Percentiles rank a stretch among this genome's conserved stretches.
phyloP scores from a whole-genome alignment of 2,329 filamentous ascomycete species.

The Fusarium sacchari region DNA sequence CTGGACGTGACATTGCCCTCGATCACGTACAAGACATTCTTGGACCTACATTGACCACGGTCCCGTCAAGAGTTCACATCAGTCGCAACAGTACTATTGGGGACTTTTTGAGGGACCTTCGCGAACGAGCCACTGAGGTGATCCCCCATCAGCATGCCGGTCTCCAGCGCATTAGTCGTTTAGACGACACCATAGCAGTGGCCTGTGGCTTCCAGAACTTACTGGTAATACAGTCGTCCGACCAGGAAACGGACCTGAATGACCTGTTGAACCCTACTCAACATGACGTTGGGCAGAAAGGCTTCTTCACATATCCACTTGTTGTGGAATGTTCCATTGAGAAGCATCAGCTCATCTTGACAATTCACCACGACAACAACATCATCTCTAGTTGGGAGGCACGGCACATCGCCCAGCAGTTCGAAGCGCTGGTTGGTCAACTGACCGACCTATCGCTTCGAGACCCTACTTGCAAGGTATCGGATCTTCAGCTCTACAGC shows the following conservation, averaged over 20 bases:
- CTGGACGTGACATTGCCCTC: slow-evolving; percentile 26
- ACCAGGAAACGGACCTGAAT: neutral
- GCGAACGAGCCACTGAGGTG: slow-evolving; percentile 12
- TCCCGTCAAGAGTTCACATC: slow-evolving; percentile 19
- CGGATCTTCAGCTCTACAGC: slow-evolving; percentile 18
- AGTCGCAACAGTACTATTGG: neutral
- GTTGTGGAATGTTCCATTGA: slow-evolving; percentile 37
- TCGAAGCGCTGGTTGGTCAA: slow-evolving; percentile 28
- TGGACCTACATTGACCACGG: slow-evolving; percentile 29
- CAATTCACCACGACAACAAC: slow-evolving; percentile 15
- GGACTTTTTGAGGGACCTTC: no score
- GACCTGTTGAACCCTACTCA: slow-evolving; percentile 11
- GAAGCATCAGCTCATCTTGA: slow-evolving; percentile 1
- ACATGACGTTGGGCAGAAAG: neutral
- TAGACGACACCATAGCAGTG: slow-evolving; percentile 18
- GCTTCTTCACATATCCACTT: slow-evolving; percentile 41
- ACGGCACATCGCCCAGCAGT: slow-evolving; percentile 20
- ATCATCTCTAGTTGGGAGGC: slow-evolving; percentile 26
- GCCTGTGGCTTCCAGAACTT: slow-evolving; percentile 43
- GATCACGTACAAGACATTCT: slow-evolving; percentile 20
- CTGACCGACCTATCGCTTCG: slow-evolving; percentile 9
- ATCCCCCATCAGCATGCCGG: slow-evolving; percentile 46
- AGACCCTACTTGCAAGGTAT: slow-evolving; percentile 3
- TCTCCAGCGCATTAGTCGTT: slow-evolving; percentile 45
- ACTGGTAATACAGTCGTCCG: slow-evolving; percentile 43